Evolutionary conservation across 1,284 basidiomycete genomes (phyloP).

Genomic region (Trichosporon coremiiforme): DNA sequence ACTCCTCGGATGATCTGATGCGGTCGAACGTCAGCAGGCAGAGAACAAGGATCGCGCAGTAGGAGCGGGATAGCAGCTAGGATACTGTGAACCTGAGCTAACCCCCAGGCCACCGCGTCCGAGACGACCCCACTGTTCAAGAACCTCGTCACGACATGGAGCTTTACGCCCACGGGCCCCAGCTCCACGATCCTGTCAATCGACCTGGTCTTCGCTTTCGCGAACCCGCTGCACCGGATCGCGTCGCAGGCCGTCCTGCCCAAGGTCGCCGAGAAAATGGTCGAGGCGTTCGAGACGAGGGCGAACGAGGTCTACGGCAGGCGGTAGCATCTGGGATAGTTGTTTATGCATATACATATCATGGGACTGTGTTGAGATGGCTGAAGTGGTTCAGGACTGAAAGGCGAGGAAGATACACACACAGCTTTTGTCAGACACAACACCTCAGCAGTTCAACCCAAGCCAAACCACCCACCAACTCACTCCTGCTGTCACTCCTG

Average conservation of each 20-base stretch:
- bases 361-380: not conserved
- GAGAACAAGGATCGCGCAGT: too few species aligned
- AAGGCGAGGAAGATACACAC: too few species aligned
- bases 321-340: not conserved
- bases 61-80: too few species aligned
- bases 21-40: too few species aligned
- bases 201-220: constrained; percentile 81
- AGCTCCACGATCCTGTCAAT: constrained; percentile 72
- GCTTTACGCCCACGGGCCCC: constrained; percentile 27
- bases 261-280: constrained; percentile 83
- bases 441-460: too few species aligned
- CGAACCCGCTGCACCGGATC: constrained; percentile 80
- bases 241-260: constrained; percentile 82
- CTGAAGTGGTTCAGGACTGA: too few species aligned
- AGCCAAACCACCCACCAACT: too few species aligned
- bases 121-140: constrained; percentile 84
- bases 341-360: constrained; percentile 1
- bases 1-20: too few species aligned
- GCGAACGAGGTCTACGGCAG: constrained; percentile 71
- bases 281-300: constrained; percentile 84
- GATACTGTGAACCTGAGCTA: not conserved
- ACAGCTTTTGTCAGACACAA: too few species aligned
- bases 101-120: constrained; percentile 67
- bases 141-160: constrained; percentile 72
- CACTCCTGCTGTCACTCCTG: too few species aligned